phyloP scores from a whole-genome alignment of 768 basidiomycete species.

The Boletus sp. region DNA sequence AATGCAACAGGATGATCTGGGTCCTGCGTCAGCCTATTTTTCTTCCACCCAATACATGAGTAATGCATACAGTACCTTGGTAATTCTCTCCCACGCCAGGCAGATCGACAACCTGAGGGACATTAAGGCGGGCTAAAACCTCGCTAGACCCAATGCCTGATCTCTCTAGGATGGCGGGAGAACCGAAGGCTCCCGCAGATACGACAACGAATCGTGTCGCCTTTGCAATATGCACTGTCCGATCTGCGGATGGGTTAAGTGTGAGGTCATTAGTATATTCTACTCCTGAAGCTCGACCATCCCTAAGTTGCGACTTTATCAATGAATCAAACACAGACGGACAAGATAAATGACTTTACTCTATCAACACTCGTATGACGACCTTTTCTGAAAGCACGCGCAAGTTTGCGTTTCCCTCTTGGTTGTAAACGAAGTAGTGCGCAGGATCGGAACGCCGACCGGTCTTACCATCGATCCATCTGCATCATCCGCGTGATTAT shows the following conservation, averaged over 20 bases:
- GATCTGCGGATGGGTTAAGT: slow-evolving; percentile 19
- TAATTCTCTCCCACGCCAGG: slow-evolving; percentile 75
- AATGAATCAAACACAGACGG: background rate
- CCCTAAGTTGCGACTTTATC: slow-evolving; percentile 10
- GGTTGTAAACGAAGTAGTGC: slow-evolving; percentile 50
- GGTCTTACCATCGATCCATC: slow-evolving; percentile 50
- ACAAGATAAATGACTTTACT: slow-evolving; percentile 32
- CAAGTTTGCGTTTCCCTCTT: slow-evolving; percentile 42
- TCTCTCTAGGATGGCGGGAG: slow-evolving; percentile 53
- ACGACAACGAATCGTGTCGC: slow-evolving; percentile 47
- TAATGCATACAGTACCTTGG: slow-evolving; percentile 45
- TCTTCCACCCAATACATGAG: background rate
- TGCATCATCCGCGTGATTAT: slow-evolving; percentile 16
- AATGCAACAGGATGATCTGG: slow-evolving; percentile 32
- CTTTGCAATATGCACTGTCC: slow-evolving; percentile 26
- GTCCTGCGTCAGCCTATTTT: background rate
- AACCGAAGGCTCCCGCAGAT: slow-evolving; percentile 53
- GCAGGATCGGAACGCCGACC: slow-evolving; percentile 58
- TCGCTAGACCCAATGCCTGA: slow-evolving; percentile 63
- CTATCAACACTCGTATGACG: slow-evolving; percentile 48
- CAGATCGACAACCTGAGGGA: slow-evolving; percentile 55
- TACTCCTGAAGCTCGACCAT: slow-evolving; percentile 41
- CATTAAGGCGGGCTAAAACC: slow-evolving; percentile 45
- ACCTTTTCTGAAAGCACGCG: slow-evolving; percentile 38
- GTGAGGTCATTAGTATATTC: slow-evolving; percentile 43